Percentiles rank a stretch among this genome's conserved stretches.
These are phyloP conservation scores for Aegilops bicornis DNA, from an alignment of 176 grass and related monocot species.

Conservation along the genomic window DNA sequence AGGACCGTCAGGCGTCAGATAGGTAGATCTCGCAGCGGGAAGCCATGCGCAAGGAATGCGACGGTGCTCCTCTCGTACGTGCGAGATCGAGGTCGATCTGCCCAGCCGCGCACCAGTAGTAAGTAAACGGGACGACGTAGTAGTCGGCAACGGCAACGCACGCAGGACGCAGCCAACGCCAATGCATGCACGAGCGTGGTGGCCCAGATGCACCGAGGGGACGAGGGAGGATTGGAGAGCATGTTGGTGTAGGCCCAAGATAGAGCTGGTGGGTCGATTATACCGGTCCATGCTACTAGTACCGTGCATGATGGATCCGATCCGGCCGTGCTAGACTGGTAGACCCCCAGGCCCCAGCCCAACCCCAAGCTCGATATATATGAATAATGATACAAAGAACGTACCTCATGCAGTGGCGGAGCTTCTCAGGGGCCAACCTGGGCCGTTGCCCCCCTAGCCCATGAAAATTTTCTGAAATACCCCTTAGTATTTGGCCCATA, in stretches of 20 bases:
- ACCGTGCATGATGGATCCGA: too few relatives aligned
- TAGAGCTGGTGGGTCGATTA: neutral
- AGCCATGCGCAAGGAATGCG: neutral
- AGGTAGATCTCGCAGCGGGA: neutral
- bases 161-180: neutral
- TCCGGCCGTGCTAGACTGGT: neutral
- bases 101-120: too few relatives aligned
- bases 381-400: neutral
- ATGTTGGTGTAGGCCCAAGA: neutral
- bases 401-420: constrained; percentile 22
- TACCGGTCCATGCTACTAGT: neutral
- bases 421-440: too few relatives aligned
- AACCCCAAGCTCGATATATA: neutral
- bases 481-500: too few relatives aligned
- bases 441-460: too few relatives aligned
- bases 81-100: neutral
- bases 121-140: neutral
- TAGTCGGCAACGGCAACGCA: neutral
- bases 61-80: neutral
- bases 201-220: neutral
- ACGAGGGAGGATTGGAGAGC: too few relatives aligned
- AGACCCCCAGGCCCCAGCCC: too few relatives aligned
- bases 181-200: neutral
- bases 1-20: too few relatives aligned
- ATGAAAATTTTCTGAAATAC: too few relatives aligned